Evolutionary conservation across 164 flowering plant species (phyloP).

Genomic region (Magnolia changhungtana): DNA sequence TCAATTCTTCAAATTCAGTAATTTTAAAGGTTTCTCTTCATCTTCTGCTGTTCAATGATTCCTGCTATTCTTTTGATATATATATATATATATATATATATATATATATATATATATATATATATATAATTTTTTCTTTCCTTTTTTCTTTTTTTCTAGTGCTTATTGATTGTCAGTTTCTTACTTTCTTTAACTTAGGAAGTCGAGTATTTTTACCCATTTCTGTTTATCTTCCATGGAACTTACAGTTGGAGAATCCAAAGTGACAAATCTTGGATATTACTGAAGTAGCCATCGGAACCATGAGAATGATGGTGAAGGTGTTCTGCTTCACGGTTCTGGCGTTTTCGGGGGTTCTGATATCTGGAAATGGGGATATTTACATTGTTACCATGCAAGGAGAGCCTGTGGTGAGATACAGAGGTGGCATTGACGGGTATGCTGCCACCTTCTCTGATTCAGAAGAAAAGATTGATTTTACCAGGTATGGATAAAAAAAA

Average conservation of each 20-base stretch:
- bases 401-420: conserved; percentile 81
- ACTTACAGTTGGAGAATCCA: neutral
- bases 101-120: no score
- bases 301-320: conserved; percentile 16
- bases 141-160: neutral
- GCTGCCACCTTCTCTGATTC: conserved; percentile 84
- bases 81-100: no score
- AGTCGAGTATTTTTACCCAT: neutral
- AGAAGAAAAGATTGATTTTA: conserved; percentile 73
- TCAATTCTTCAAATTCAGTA: neutral
- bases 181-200: neutral
- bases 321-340: conserved; percentile 29
- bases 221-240: neutral
- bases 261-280: neutral
- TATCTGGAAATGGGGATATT: conserved; percentile 54
- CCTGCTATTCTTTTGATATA: neutral
- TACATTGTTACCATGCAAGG: conserved; percentile 84
- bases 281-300: neutral
- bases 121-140: no score
- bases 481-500: conserved; percentile 41
- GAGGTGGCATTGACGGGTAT: conserved; percentile 73
- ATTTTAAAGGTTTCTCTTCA: neutral
- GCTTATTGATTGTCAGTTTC: neutral
- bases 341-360: conserved; percentile 33
- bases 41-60: neutral